Conservation (phyloP, 2,329 filamentous ascomycete species). For the Pyricularia sp. region DNA sequence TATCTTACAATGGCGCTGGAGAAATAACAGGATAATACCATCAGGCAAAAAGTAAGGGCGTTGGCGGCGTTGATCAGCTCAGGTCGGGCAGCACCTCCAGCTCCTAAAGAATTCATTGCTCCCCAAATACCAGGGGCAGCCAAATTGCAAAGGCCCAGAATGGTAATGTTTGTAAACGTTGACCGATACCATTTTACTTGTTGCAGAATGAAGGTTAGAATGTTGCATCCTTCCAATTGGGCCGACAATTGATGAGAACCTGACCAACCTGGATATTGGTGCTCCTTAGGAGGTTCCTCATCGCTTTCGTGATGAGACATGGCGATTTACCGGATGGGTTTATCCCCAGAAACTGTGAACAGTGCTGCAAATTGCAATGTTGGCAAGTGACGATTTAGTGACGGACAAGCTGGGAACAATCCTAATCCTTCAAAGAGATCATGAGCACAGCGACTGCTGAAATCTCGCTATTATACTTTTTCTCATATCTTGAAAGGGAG, state of each 20-base stretch:
- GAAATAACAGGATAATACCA: conserved; percentile 55
- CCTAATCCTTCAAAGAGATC: background rate
- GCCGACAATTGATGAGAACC: too few species aligned
- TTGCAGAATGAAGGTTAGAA: background rate
- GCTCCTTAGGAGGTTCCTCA: background rate
- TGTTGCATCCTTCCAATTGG: background rate
- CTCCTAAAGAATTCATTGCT: background rate
- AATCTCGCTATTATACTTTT: background rate
- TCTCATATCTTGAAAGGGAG: background rate
- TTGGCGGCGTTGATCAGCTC: conserved; percentile 59
- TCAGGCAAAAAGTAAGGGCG: conserved; percentile 49
- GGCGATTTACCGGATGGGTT: background rate
- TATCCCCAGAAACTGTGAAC: background rate
- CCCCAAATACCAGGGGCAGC: background rate
- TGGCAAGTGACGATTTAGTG: background rate
- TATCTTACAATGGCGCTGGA: conserved; percentile 26
- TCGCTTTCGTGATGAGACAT: background rate
- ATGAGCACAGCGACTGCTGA: background rate
- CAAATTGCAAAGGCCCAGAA: background rate
- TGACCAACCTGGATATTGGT: background rate
- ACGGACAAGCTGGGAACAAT: background rate
- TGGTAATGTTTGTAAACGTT: background rate
- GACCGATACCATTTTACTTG: background rate
- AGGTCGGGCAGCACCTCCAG: conserved; percentile 22
- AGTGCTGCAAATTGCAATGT: background rate